Conservation (phyloP, 169 alveolate species). For the Besnoitia besnoiti region DNA sequence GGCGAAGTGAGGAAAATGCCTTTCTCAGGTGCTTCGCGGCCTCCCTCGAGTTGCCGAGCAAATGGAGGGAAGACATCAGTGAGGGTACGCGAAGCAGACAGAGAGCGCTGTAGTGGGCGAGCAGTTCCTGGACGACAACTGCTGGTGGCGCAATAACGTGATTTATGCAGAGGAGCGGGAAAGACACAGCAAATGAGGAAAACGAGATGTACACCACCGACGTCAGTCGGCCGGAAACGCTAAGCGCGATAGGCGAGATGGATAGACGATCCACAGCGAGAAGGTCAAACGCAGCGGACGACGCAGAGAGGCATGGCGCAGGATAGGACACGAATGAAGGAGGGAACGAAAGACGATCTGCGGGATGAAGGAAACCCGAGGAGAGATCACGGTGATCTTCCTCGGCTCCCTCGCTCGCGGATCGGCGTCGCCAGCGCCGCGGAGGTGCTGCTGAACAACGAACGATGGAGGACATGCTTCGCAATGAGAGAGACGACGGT, state of each 20-base stretch:
- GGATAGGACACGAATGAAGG: neutral
- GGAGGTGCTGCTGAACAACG: neutral
- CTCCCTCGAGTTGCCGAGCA: neutral
- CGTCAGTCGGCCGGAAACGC: neutral
- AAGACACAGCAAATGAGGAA: neutral
- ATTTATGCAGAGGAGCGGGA: neutral
- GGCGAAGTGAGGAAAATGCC: neutral
- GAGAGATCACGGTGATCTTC: too few species aligned
- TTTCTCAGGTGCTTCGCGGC: neutral
- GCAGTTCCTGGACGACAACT: neutral
- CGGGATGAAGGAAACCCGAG: neutral
- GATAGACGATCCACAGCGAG: neutral
- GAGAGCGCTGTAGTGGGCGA: conserved; percentile 29
- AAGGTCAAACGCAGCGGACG: neutral
- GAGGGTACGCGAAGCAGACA: neutral
- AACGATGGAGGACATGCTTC: neutral
- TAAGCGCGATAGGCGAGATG: neutral
- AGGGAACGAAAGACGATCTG: neutral
- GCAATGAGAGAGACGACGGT: neutral
- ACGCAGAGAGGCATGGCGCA: neutral
- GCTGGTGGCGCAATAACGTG: neutral
- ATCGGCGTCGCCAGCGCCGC: too few species aligned
- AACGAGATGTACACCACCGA: conserved; percentile 21
- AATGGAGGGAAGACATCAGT: neutral
- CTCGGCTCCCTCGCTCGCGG: too few species aligned